phyloP scores from a whole-genome alignment of 108 stramenopile genomes.

The Schizochytrium sp. region DNA sequence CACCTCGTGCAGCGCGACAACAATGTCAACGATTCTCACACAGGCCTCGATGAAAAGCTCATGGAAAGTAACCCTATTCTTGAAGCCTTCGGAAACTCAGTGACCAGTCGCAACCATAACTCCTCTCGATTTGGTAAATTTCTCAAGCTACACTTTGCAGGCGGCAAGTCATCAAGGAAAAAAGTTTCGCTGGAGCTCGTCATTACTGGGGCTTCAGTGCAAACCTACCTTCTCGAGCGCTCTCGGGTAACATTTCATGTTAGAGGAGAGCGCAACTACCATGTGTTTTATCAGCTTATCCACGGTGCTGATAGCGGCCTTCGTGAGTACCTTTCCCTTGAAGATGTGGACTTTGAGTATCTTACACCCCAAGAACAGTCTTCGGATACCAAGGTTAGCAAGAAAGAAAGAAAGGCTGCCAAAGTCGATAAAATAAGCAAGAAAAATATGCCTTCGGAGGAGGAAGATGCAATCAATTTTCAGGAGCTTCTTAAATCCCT shows the following conservation, averaged over 20 bases:
- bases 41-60: constrained; percentile 38
- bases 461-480: constrained; percentile 7
- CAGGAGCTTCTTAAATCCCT: constrained; percentile 61
- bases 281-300: constrained; percentile 78
- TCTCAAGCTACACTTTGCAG: constrained; percentile 60
- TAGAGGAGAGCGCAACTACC: constrained; percentile 75
- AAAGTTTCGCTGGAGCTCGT: neutral
- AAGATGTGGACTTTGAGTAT: constrained; percentile 54
- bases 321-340: constrained; percentile 73
- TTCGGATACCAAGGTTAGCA: neutral
- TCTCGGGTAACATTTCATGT: constrained; percentile 70
- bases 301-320: constrained; percentile 62
- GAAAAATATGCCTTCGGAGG: neutral
- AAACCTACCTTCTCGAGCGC: constrained; percentile 78
- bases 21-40: neutral
- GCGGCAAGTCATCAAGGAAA: neutral
- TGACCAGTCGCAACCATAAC: constrained; percentile 65
- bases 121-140: constrained; percentile 66
- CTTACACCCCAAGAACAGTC: neutral
- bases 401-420: constrained; percentile 1
- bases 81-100: constrained; percentile 67
- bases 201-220: constrained; percentile 65
- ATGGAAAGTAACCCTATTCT: constrained; percentile 62
- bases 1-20: neutral
- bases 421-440: neutral